phyloP scores from a whole-genome alignment of 495 filamentous ascomycete species.

The Penicillium coffeae region DNA sequence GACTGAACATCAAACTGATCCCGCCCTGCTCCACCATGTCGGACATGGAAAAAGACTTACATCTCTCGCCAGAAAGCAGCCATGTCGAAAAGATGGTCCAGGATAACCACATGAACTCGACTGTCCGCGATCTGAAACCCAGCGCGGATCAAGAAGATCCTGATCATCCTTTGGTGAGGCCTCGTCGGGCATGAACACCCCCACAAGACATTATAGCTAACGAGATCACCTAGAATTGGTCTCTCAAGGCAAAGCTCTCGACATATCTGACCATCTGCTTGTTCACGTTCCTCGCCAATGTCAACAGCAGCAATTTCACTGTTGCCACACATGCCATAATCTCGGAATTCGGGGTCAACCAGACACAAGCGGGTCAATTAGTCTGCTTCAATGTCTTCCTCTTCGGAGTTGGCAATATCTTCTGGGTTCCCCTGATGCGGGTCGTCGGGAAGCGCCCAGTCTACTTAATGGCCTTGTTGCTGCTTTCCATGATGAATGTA shows the following conservation, averaged over 20 bases:
- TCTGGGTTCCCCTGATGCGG: slow-evolving; percentile 32
- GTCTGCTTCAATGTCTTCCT: slow-evolving; percentile 34
- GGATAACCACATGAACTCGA: neutral
- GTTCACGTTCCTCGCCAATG: slow-evolving; percentile 32
- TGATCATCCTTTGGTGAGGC: slow-evolving; percentile 12
- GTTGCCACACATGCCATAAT: slow-evolving; percentile 28
- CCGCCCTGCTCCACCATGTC: neutral
- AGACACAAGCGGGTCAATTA: slow-evolving; percentile 24
- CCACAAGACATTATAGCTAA: neutral
- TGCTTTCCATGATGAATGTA: slow-evolving; percentile 26
- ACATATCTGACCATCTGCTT: slow-evolving; percentile 31
- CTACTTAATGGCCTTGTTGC: slow-evolving; percentile 23
- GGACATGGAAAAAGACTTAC: slow-evolving; percentile 1
- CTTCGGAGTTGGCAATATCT: slow-evolving; percentile 27
- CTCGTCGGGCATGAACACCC: neutral
- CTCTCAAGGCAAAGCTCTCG: slow-evolving; percentile 13
- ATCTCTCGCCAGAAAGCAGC: neutral
- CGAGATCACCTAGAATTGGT: slow-evolving; percentile 21
- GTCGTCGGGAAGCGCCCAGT: slow-evolving; percentile 32
- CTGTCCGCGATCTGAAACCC: slow-evolving; percentile 3
- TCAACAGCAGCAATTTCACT: slow-evolving; percentile 33
- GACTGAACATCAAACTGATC: neutral
- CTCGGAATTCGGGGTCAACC: slow-evolving; percentile 23
- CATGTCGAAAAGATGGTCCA: slow-evolving; percentile 10
- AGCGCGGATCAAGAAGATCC: neutral